Evolutionary conservation across 2,329 filamentous ascomycete species (phyloP).

Genomic region (Stemphylium vesicarium): DNA sequence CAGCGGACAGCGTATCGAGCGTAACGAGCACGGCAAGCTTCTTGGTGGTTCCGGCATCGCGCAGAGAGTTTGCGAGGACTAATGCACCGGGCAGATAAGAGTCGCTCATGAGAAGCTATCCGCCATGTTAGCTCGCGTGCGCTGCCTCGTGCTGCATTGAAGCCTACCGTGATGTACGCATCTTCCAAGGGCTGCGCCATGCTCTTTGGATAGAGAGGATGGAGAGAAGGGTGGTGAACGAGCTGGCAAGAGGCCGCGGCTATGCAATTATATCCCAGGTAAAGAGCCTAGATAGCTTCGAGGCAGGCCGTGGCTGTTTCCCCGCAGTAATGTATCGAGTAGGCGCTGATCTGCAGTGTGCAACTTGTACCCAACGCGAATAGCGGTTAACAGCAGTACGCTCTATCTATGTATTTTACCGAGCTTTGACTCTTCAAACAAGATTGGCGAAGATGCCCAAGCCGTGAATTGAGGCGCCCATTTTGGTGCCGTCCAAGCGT

Average conservation of each 20-base stretch:
- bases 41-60: slow-evolving; percentile 85
- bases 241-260: neutral
- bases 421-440: neutral
- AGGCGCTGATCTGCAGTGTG: slow-evolving; percentile 29
- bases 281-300: slow-evolving; percentile 10
- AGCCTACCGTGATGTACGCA: slow-evolving; percentile 70
- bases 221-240: slow-evolving; percentile 1
- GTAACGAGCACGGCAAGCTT: slow-evolving; percentile 87
- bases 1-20: slow-evolving; percentile 75
- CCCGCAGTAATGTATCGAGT: slow-evolving; percentile 34
- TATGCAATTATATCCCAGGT: neutral
- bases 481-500: slow-evolving; percentile 3
- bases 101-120: slow-evolving; percentile 88
- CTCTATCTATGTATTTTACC: slow-evolving; percentile 1
- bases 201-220: slow-evolving; percentile 7
- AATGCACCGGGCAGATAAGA: slow-evolving; percentile 91
- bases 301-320: slow-evolving; percentile 29
- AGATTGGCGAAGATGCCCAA: neutral
- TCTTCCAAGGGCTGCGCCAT: slow-evolving; percentile 57
- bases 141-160: slow-evolving; percentile 15
- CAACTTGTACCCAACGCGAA: slow-evolving; percentile 27
- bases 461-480: neutral
- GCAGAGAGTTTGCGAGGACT: slow-evolving; percentile 91
- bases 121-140: slow-evolving; percentile 33
- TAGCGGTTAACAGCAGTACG: slow-evolving; percentile 28